These are phyloP conservation scores for Malus sylvestris DNA, from an alignment of 306 rosid species.

Conservation along the genomic window DNA sequence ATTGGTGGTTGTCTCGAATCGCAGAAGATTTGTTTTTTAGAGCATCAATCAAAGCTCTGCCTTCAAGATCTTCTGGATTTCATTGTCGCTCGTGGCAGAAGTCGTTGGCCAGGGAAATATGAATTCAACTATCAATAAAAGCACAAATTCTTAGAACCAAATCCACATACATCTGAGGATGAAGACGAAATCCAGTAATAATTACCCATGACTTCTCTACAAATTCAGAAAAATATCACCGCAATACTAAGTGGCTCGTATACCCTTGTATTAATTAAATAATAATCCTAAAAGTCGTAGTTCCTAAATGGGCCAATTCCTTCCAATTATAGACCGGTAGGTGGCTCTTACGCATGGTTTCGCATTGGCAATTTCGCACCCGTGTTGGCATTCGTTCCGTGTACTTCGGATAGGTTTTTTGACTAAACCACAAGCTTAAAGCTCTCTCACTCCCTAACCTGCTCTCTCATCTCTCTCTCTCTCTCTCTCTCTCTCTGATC, in stretches of 20 bases:
- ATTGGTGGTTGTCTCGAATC: no score
- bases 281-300: no score
- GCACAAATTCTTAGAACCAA: no score
- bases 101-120: accelerated
- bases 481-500: not conserved
- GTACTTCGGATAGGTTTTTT: not conserved
- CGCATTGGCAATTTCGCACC: not conserved
- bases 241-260: no score
- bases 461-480: not conserved
- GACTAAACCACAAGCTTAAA: not conserved
- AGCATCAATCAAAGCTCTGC: no score
- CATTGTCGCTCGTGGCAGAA: not conserved
- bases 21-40: no score
- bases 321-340: not conserved
- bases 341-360: not conserved
- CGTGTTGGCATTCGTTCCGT: not conserved
- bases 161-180: accelerated
- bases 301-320: not conserved
- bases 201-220: no score
- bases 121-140: not conserved
- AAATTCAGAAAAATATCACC: no score
- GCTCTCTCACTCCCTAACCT: not conserved
- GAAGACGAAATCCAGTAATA: no score
- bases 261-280: no score
- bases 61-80: not conserved